Base-by-base conservation (phyloP, 768 basidiomycete species). In the Boletus reticuloceps region DNA sequence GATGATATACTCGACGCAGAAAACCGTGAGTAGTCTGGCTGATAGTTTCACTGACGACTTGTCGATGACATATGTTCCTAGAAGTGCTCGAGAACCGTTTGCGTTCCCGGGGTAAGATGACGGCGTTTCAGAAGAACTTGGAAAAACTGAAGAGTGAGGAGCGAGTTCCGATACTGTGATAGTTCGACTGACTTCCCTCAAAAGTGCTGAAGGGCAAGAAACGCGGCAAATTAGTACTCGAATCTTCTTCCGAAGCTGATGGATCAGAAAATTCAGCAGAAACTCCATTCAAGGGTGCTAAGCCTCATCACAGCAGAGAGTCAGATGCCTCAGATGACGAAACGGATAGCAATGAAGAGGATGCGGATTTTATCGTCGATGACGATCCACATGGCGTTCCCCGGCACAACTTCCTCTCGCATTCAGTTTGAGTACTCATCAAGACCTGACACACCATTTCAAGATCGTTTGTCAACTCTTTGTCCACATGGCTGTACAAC, bases 401-500 rank as follows among this genome's bases (percentile, higher is more conserved):
- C 64, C 67, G 5, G 69, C 79, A 19, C 70, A 78, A 36, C 76
- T 92, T n/a, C 91, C 91, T 10, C 76, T 77, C 49, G 82, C 87
- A 62, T 96, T 91, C 72, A 93, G 90, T 69, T 85, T 89, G 84
- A 80, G 81, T 51, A 78, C 85, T 2, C 86, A 88, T 66, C 84
- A 92, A 65, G 88, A 91, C 62, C 75, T 89, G 19, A 74, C 81
- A 14, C 81, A 88, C 58, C 89, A 93, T 58, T 92, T 93, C 80
- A 94, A 93, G 72, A 85, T 88, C 38, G 78, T 94, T 42, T 93
- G 91, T 60, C 93, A 96, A 65, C 80, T 94, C 29, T 89, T 94
- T 59, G 89, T 94, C 13, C 85, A 94, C 60, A 74, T 95, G 40
- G 88, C 88, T 37, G 84, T 91, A 31, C 81, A 75, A 32, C 76